Base-by-base conservation (phyloP, 2,329 filamentous ascomycete genomes). In the Beauveria caledonica region DNA sequence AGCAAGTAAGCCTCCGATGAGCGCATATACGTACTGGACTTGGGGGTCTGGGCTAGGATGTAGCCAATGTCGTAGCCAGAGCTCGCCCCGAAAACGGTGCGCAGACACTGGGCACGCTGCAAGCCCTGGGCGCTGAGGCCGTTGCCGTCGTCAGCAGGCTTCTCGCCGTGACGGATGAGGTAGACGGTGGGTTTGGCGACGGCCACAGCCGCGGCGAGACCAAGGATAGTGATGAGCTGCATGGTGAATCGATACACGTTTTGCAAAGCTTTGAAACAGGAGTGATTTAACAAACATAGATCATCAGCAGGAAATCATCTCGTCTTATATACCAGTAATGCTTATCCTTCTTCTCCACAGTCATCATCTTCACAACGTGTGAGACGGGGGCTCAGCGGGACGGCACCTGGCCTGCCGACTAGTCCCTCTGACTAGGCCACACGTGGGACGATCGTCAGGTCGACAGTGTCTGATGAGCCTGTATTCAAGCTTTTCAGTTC, bases 151-250 rank as follows among this genome's bases (percentile, higher is more conserved):
- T 76, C 75, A 42, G 75, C 69, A 1, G 84, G 83, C 70, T 87
- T 87, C 69, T 87, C 84, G 62, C 84, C 84, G 64, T 87, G 84
- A 19, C 84, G 80, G 68, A 87, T 86, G 9, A 86, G 71, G 67
- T 85, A 87, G 36, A 86, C 80, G 0, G 78, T 85, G 1, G 82
- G 77, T 10, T 66, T 63, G 33, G 60, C 60, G 3, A 66, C 65
- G 9, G 64, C 62, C 3, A 64, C 67, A 23, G 68, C 25, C 7
- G 63, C 63, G 9, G 63, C 61, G 23, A 68, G 55, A n/a, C 60
- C 56, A 1, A 69, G 19, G 11, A 68, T 11, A 4, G 58, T 33
- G 21, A 60, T 40, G 36, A 64, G 27, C 60, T 66, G 67, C 68
- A 70, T 70, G 15, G 17, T 65, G 54, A 48, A 9, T 33, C n/a